phyloP scores from a whole-genome alignment of 2,329 filamentous ascomycete species.

The Septoria linicola region DNA sequence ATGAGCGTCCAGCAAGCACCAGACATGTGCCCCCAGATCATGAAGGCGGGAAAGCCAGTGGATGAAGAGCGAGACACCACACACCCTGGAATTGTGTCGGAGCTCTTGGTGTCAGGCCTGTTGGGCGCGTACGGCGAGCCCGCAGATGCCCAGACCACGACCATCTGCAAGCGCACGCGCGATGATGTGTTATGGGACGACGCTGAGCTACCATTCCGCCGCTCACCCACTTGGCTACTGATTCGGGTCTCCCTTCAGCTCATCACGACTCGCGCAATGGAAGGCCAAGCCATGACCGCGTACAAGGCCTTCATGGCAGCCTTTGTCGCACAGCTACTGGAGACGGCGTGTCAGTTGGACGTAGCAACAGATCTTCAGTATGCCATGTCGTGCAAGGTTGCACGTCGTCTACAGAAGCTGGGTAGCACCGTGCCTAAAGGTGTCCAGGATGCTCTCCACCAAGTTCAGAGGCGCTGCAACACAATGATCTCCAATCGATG shows the following conservation, averaged over 20 bases:
- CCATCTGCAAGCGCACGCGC: slow-evolving; percentile 57
- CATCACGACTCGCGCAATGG: slow-evolving; percentile 41
- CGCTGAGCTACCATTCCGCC: slow-evolving; percentile 58
- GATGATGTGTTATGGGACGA: slow-evolving; percentile 58
- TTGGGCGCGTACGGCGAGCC: slow-evolving; percentile 4
- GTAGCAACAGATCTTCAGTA: slow-evolving; percentile 8
- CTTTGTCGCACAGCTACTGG: slow-evolving; percentile 8
- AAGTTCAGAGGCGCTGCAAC: slow-evolving; percentile 7
- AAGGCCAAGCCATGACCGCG: not conserved
- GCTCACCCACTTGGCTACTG: slow-evolving; percentile 62
- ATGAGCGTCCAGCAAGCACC: slow-evolving; percentile 23
- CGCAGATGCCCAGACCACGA: not conserved
- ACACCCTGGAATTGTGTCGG: slow-evolving; percentile 57
- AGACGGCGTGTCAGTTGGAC: not conserved
- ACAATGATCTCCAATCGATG: not conserved
- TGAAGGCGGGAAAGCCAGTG: slow-evolving; percentile 52
- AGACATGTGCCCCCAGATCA: slow-evolving; percentile 23
- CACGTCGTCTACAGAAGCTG: slow-evolving; percentile 14
- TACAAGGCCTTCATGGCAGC: slow-evolving; percentile 20
- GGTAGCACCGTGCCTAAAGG: not conserved
- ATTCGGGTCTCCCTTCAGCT: slow-evolving; percentile 60
- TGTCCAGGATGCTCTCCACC: slow-evolving; percentile 2
- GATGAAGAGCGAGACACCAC: slow-evolving; percentile 60
- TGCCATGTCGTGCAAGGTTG: slow-evolving; percentile 17
- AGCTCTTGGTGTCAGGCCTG: slow-evolving; percentile 49